A percentile compares a stretch with the other conserved stretches of the same genome.
These are phyloP conservation scores for Candida vaughaniae DNA, from an alignment of 805 yeast genomes.

Conservation along the genomic window DNA sequence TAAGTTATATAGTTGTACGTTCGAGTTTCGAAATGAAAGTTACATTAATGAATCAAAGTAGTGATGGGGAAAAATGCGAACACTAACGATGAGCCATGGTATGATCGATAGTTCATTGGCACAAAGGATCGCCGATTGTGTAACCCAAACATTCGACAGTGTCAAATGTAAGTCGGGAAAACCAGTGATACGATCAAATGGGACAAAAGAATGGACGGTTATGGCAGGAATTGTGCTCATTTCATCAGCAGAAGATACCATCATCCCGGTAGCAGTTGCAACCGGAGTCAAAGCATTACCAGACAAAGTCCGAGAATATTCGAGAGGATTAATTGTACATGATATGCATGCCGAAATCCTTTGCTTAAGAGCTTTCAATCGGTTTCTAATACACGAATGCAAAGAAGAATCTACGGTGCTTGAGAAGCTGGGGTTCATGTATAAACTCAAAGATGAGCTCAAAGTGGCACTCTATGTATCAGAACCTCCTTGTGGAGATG, in stretches of 20 bases:
- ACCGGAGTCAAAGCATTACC: slow-evolving; percentile 88
- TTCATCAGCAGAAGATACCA: slow-evolving; percentile 17
- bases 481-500: slow-evolving; percentile 90
- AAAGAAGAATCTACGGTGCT: slow-evolving; percentile 12
- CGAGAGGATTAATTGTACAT: slow-evolving; percentile 67
- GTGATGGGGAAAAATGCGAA: too few species aligned
- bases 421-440: slow-evolving; percentile 20
- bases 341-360: slow-evolving; percentile 91
- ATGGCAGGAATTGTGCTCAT: slow-evolving; percentile 67
- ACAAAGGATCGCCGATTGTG: slow-evolving; percentile 24
- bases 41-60: too few species aligned
- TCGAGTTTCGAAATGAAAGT: too few species aligned
- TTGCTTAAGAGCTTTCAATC: slow-evolving; percentile 68
- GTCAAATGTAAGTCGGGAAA: slow-evolving; percentile 46
- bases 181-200: slow-evolving; percentile 63
- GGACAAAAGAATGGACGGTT: slow-evolving; percentile 78
- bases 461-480: slow-evolving; percentile 62
- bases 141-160: slow-evolving; percentile 26
- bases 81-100: too few species aligned
- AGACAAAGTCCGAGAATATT: slow-evolving; percentile 40
- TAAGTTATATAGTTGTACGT: too few species aligned
- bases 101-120: too few species aligned
- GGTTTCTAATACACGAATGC: slow-evolving; percentile 53
- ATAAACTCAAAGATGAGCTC: slow-evolving; percentile 32
- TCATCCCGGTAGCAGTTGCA: slow-evolving; percentile 47